phyloP scores from a whole-genome alignment of 495 filamentous ascomycete species.

The Neurospora intermedia region DNA sequence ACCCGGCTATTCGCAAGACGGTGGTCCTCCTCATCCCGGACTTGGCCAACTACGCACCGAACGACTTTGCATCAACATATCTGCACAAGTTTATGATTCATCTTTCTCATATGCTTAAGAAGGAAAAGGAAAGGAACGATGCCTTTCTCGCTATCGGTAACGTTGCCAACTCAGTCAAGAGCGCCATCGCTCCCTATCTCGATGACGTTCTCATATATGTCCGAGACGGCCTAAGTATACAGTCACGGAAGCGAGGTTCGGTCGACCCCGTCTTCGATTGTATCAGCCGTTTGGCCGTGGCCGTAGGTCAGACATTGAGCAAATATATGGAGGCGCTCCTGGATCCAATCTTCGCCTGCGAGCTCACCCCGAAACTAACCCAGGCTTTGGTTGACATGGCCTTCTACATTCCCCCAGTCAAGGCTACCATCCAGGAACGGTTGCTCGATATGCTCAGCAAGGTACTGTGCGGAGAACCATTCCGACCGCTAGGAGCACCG shows the following conservation, averaged over 20 bases:
- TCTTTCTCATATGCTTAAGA: slow-evolving; percentile 88
- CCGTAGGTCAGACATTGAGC: slow-evolving; percentile 90
- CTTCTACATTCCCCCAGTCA: slow-evolving; percentile 93
- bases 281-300: slow-evolving; percentile 89
- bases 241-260: slow-evolving; percentile 60
- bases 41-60: slow-evolving; percentile 82
- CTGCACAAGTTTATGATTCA: slow-evolving; percentile 96
- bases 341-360: slow-evolving; percentile 94
- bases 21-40: slow-evolving; percentile 84
- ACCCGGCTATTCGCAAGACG: slow-evolving; percentile 74
- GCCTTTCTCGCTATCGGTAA: slow-evolving; percentile 93
- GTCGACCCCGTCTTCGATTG: slow-evolving; percentile 95
- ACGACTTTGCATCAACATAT: slow-evolving; percentile 71
- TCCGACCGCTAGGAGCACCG: slow-evolving; percentile 83
- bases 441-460: slow-evolving; percentile 91
- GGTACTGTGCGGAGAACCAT: slow-evolving; percentile 83
- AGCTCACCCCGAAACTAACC: slow-evolving; percentile 80
- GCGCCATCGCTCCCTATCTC: slow-evolving; percentile 86
- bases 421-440: slow-evolving; percentile 83
- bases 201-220: slow-evolving; percentile 89
- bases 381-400: slow-evolving; percentile 97
- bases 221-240: slow-evolving; percentile 75
- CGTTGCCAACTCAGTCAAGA: slow-evolving; percentile 90
- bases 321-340: slow-evolving; percentile 96
- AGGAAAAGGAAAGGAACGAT: slow-evolving; percentile 82